A percentile compares a stretch with the other conserved stretches of the same genome.
Evolutionary conservation across 495 filamentous ascomycete species (phyloP).

Genomic region (Podospora fimiseda): DNA sequence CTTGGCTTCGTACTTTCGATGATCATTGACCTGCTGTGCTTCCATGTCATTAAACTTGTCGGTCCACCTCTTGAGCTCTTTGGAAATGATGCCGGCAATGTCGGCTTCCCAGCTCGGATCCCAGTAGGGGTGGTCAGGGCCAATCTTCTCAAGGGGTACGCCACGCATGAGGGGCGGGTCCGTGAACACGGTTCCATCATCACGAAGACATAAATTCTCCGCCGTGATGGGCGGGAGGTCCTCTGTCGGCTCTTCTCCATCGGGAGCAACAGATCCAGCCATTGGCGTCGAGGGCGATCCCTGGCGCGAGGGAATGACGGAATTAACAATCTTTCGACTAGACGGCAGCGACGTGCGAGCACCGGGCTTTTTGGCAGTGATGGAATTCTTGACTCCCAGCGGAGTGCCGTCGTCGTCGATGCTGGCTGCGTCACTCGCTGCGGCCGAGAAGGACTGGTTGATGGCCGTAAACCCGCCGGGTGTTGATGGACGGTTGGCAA

Average conservation of each 20-base stretch:
- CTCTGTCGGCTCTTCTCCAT: too few species aligned
- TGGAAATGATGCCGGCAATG: constrained; percentile 23
- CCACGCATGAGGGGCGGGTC: constrained; percentile 38
- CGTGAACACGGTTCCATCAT: constrained; percentile 35
- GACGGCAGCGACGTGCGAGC: constrained; percentile 22
- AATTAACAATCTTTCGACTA: constrained; percentile 10
- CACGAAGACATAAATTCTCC: constrained; percentile 26
- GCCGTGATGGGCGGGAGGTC: constrained; percentile 34
- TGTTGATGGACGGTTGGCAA: not conserved
- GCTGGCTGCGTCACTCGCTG: not conserved
- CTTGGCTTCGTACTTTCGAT: constrained; percentile 38
- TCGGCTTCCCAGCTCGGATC: constrained; percentile 32
- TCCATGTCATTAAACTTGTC: constrained; percentile 1
- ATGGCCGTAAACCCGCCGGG: constrained; percentile 23
- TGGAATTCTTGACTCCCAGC: not conserved
- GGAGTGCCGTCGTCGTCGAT: not conserved
- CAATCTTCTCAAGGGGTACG: constrained; percentile 40
- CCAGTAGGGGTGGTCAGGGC: constrained; percentile 39
- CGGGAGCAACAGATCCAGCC: not conserved
- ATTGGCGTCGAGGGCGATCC: not conserved
- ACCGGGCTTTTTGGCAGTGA: not conserved
- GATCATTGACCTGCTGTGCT: not conserved
- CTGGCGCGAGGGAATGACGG: too few species aligned
- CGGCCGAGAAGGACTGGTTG: constrained; percentile 7
- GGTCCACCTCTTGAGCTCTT: constrained; percentile 13